Conservation (phyloP, 768 basidiomycete genomes). For the Daedaleopsis nitida region DNA sequence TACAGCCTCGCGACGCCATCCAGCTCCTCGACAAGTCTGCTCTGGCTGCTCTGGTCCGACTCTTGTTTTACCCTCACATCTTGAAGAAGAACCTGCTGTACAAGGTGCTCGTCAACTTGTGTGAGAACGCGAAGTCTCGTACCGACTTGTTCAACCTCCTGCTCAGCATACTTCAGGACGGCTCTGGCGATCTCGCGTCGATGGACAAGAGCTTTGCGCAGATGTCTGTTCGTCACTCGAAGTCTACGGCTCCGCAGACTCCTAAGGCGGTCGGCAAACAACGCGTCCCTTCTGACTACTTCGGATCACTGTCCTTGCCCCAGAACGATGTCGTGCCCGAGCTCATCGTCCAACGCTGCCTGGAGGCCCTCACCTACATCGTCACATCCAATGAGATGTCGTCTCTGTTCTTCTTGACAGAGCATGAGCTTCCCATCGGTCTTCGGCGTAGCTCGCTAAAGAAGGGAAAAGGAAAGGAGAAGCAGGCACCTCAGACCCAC, state of each 20-base stretch:
- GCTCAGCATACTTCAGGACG: slow-evolving; percentile 92
- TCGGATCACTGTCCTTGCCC: slow-evolving; percentile 49
- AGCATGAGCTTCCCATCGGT: slow-evolving; percentile 87
- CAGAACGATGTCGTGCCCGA: slow-evolving; percentile 87
- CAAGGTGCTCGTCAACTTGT: slow-evolving; percentile 90
- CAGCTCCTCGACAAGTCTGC: slow-evolving; percentile 90
- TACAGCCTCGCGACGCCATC: slow-evolving; percentile 80
- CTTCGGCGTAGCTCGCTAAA: slow-evolving; percentile 67
- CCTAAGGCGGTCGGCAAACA: slow-evolving; percentile 68
- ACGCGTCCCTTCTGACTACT: slow-evolving; percentile 56
- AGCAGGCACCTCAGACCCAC: slow-evolving; percentile 75
- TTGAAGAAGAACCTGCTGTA: slow-evolving; percentile 83
- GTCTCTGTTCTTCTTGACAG: slow-evolving; percentile 92
- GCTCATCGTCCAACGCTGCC: slow-evolving; percentile 89
- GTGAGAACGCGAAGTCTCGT: slow-evolving; percentile 91
- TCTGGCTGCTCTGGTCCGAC: slow-evolving; percentile 84
- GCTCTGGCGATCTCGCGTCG: slow-evolving; percentile 86
- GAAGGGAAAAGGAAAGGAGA: slow-evolving; percentile 97
- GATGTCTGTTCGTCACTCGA: slow-evolving; percentile 73
- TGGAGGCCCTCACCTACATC: slow-evolving; percentile 88
- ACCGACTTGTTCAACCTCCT: slow-evolving; percentile 93
- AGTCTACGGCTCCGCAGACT: slow-evolving; percentile 42
- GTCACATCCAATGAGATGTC: slow-evolving; percentile 83
- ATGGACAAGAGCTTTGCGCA: slow-evolving; percentile 95
- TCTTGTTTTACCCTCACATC: slow-evolving; percentile 96